Percentiles rank a stretch among this genome's conserved stretches.
Conservation (phyloP, 495 filamentous ascomycete genomes). For the Beverwykella pulmonaria region DNA sequence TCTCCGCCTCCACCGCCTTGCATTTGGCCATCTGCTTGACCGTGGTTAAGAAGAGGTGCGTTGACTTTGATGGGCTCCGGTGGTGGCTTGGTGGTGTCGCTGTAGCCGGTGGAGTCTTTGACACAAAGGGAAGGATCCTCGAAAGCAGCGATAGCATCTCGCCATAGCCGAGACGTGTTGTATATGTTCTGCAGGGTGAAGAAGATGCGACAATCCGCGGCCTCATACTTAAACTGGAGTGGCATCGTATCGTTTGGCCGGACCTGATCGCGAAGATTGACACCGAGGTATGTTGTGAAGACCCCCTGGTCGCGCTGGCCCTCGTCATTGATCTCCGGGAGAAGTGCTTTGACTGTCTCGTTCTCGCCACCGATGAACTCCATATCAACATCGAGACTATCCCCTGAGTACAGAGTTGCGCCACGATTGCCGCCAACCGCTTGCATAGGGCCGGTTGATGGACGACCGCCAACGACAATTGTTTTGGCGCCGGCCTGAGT, state of each 20-base stretch:
- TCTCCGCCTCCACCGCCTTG: too few relatives aligned
- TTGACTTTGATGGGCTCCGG: too few relatives aligned
- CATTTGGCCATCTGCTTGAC: too few relatives aligned
- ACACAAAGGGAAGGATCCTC: conserved; percentile 19
- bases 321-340: background rate
- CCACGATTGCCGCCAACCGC: conserved; percentile 24
- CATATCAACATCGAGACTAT: conserved; percentile 6
- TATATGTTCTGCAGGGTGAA: conserved; percentile 53
- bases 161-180: conserved; percentile 51
- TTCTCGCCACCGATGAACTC: background rate
- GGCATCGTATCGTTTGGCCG: conserved; percentile 41
- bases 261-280: conserved; percentile 23
- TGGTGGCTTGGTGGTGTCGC: background rate
- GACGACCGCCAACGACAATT: conserved; percentile 53
- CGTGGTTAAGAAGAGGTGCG: too few relatives aligned
- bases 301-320: conserved; percentile 11
- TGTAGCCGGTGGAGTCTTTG: conserved; percentile 18
- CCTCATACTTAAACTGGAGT: conserved; percentile 57
- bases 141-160: conserved; percentile 13
- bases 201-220: conserved; percentile 59
- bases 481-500: conserved; percentile 54
- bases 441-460: conserved; percentile 35
- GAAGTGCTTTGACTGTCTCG: background rate
- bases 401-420: conserved; percentile 12
- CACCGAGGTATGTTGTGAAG: background rate